Evolutionary conservation across 495 filamentous ascomycete genomes (phyloP).

Genomic region (Rostrohypoxylon terebratum): DNA sequence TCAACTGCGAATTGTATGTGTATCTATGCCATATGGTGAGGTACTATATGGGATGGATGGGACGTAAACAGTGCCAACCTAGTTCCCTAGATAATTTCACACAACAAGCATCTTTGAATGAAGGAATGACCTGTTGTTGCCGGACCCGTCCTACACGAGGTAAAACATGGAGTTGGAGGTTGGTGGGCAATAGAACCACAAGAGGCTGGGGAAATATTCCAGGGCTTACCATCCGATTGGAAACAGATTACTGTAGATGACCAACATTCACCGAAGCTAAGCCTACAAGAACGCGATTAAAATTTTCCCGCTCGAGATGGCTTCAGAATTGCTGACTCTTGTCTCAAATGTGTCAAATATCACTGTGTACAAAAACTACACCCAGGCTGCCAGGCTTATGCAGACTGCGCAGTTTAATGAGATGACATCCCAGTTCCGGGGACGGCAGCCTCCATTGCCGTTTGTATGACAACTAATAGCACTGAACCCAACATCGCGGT

Average conservation of each 20-base stretch:
- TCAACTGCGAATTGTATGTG: not conserved
- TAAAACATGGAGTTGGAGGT: slow-evolving; percentile 32
- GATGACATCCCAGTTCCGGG: slow-evolving; percentile 15
- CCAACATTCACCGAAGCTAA: slow-evolving; percentile 7
- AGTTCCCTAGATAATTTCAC: slow-evolving; percentile 3
- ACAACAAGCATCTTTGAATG: slow-evolving; percentile 17
- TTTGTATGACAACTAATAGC: slow-evolving; percentile 20
- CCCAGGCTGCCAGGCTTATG: not conserved
- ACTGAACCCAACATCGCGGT: slow-evolving; percentile 6
- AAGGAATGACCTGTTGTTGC: slow-evolving; percentile 13
- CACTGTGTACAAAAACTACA: not conserved
- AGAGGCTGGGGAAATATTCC: slow-evolving; percentile 31
- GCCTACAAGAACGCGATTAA: not conserved
- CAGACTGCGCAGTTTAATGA: not conserved
- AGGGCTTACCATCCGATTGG: slow-evolving; percentile 11
- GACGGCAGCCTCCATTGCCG: slow-evolving; percentile 16
- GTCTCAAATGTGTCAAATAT: not conserved
- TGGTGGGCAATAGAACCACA: slow-evolving; percentile 21
- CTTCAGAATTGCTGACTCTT: not conserved
- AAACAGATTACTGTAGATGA: slow-evolving; percentile 1
- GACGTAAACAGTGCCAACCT: slow-evolving; percentile 8
- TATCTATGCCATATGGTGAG: too few species aligned
- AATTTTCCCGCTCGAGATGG: not conserved
- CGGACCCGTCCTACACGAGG: slow-evolving; percentile 11
- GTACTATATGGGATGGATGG: not conserved